A percentile compares a stretch with the other conserved stretches of the same genome.
Conservation (phyloP, 208 protist genomes). For the Naegleria lovaniensis region DNA sequence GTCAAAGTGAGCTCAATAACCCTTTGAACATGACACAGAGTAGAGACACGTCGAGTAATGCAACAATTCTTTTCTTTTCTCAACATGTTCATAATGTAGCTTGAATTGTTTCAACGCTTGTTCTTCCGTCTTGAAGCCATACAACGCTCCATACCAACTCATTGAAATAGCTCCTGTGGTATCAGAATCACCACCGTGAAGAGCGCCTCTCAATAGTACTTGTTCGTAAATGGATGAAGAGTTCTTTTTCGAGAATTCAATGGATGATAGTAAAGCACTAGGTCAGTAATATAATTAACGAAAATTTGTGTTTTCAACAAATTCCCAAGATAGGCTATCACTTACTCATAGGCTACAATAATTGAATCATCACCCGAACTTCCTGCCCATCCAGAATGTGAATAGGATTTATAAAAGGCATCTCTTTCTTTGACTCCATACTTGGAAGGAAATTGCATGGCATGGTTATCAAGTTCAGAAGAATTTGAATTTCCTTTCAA, state of each 20-base stretch:
- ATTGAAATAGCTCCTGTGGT: conserved; percentile 2
- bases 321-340: neutral
- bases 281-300: too few relatives aligned
- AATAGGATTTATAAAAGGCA: neutral
- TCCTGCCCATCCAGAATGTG: conserved; percentile 12
- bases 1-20: too few relatives aligned
- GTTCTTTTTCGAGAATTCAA: too few relatives aligned
- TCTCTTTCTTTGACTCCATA: conserved; percentile 30
- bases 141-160: conserved; percentile 25
- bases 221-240: too few relatives aligned
- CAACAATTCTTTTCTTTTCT: too few relatives aligned
- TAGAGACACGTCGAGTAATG: too few relatives aligned
- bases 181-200: conserved; percentile 21
- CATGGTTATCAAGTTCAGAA: neutral
- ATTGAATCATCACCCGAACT: conserved; percentile 21
- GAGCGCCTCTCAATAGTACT: neutral
- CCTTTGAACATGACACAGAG: too few relatives aligned
- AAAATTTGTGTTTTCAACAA: too few relatives aligned
- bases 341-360: neutral
- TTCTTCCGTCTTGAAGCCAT: too few relatives aligned
- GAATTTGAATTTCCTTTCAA: too few relatives aligned
- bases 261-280: too few relatives aligned
- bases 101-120: neutral
- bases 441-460: neutral
- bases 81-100: too few relatives aligned